A percentile compares a stretch with the other conserved stretches of the same genome.
phyloP scores from a whole-genome alignment of 306 rosid species.

The Cucurbita maxima region DNA sequence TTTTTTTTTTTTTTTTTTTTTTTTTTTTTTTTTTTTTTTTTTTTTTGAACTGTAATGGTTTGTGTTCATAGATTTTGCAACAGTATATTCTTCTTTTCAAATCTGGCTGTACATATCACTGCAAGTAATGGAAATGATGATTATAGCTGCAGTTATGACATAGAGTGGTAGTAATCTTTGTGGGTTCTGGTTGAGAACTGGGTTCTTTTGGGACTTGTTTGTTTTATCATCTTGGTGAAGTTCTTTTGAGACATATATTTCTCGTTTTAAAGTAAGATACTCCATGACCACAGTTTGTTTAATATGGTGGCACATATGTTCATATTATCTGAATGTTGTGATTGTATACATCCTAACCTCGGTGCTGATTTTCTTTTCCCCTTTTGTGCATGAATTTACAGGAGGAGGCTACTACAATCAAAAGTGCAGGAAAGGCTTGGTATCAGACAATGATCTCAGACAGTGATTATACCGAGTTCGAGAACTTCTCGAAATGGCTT shows the following conservation, averaged over 20 bases:
- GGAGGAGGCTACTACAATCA: constrained; percentile 20
- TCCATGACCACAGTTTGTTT: not conserved
- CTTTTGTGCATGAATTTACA: not conserved
- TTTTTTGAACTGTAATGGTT: too few relatives aligned
- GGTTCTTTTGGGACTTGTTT: not conserved
- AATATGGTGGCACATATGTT: not conserved
- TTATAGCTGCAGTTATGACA: not conserved
- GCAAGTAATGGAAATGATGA: not conserved
- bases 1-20: too few relatives aligned
- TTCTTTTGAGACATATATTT: too few relatives aligned
- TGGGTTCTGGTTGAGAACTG: not conserved
- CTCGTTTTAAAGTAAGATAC: not conserved
- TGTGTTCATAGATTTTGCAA: not conserved
- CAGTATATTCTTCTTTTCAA: not conserved
- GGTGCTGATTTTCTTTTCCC: not conserved
- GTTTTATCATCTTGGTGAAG: not conserved
- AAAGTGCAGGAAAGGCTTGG: constrained; percentile 29
- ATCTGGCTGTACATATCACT: too few relatives aligned
- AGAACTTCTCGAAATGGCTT: constrained; percentile 24
- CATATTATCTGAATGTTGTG: not conserved
- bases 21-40: too few relatives aligned
- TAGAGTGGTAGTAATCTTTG: not conserved
- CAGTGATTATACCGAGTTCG: constrained; percentile 30
- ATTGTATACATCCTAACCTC: not conserved
- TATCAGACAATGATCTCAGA: constrained; percentile 27